These are phyloP conservation scores for Coniochaeta hoffmannii DNA, from an alignment of 2,329 filamentous ascomycete genomes.

Conservation along the genomic window DNA sequence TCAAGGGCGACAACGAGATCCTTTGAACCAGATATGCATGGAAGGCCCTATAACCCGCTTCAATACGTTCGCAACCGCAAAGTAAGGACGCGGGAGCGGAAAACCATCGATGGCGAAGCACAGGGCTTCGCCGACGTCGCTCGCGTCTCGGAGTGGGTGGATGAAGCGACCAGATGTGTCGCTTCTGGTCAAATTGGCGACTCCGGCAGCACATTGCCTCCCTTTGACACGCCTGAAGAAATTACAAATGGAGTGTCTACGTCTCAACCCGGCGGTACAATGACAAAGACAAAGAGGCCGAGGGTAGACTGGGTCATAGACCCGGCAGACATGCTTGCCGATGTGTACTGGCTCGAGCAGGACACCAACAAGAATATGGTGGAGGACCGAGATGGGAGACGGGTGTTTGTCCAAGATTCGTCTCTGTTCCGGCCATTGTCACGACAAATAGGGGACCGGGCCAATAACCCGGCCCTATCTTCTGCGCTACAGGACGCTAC, in stretches of 20 bases:
- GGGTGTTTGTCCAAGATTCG: conserved; percentile 52
- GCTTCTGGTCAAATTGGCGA: conserved; percentile 23
- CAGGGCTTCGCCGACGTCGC: conserved; percentile 72
- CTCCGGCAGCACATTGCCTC: conserved; percentile 32
- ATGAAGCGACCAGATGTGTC: conserved; percentile 51
- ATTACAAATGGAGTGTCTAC: conserved; percentile 35
- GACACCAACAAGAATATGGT: conserved; percentile 72
- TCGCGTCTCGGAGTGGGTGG: conserved; percentile 69
- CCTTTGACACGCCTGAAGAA: conserved; percentile 39
- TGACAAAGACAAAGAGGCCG: conserved; percentile 59
- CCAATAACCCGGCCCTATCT: conserved; percentile 5
- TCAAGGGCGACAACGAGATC: conserved; percentile 12
- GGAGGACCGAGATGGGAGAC: conserved; percentile 69
- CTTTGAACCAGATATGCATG: conserved; percentile 27
- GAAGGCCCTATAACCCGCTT: conserved; percentile 79
- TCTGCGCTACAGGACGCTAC: conserved; percentile 7
- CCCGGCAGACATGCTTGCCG: conserved; percentile 80
- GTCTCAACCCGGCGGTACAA: conserved; percentile 30
- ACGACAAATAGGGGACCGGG: conserved; percentile 14
- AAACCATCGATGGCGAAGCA: conserved; percentile 62
- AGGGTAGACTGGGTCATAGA: conserved; percentile 80
- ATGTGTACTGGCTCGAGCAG: conserved; percentile 85
- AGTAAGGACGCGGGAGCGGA: conserved; percentile 70
- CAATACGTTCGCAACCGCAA: conserved; percentile 91
- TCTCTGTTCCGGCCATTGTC: conserved; percentile 20